phyloP scores from a whole-genome alignment of 2,329 filamentous ascomycete genomes.

The Cytospora schulzeri region DNA sequence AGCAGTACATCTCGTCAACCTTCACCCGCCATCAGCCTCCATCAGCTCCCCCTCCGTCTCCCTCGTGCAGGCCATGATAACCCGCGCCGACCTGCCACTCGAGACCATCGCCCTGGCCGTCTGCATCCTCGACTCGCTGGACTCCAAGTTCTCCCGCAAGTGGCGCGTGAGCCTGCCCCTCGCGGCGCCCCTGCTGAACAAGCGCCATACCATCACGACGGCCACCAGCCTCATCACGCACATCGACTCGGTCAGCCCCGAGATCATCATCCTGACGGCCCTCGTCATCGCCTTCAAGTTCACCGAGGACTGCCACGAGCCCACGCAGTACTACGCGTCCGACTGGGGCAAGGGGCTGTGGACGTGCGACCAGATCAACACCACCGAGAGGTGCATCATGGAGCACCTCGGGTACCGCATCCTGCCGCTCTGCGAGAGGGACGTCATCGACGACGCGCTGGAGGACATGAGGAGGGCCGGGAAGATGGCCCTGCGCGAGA shows the following conservation, averaged over 20 bases:
- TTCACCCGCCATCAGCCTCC: conserved; percentile 65
- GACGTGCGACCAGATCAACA: conserved; percentile 64
- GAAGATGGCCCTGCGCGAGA: conserved; percentile 31
- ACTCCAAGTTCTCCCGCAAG: conserved; percentile 61
- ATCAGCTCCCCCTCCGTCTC: conserved; percentile 59
- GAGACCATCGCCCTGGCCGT: conserved; percentile 66
- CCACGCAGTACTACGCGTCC: conserved; percentile 54
- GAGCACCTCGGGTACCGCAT: conserved; percentile 66
- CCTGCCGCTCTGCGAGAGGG: conserved; percentile 59
- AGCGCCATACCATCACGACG: conserved; percentile 53
- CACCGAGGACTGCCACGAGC: conserved; percentile 59
- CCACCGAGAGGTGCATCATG: conserved; percentile 65
- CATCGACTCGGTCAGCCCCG: conserved; percentile 63
- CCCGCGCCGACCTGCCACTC: conserved; percentile 58
- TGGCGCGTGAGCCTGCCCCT: conserved; percentile 65
- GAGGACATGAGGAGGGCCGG: conserved; percentile 66
- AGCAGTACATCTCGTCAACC: conserved; percentile 66
- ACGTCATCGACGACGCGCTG: conserved; percentile 60
- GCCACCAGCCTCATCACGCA: conserved; percentile 43
- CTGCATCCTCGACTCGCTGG: conserved; percentile 67
- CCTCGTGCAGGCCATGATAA: conserved; percentile 62
- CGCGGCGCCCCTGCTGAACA: conserved; percentile 36
- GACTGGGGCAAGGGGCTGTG: conserved; percentile 59
- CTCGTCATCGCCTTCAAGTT: conserved; percentile 69
- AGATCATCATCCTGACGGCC: conserved; percentile 64